Evolutionary conservation across 805 yeast genomes (phyloP), one percentile per base, ranked within the genome.

Genomic region (Candida insectalens): DNA sequence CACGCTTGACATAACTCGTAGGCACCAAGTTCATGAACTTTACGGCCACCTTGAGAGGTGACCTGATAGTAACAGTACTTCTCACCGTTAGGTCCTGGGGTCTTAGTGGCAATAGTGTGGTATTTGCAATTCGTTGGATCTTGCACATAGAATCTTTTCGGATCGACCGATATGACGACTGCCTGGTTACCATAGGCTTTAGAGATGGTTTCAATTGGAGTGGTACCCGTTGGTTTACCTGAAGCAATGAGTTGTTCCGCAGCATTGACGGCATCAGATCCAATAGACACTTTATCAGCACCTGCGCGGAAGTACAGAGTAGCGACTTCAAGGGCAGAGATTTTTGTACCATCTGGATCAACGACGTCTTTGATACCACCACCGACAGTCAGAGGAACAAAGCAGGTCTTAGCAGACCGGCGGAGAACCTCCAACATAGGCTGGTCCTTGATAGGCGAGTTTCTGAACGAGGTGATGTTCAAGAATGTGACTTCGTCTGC

Each of bases 111-210:
- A 32, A 88, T 69, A 1, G 79, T 67, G 43, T 73, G 67, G 64
- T 82, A 83, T 14, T 59, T 59, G 9, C 83, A 75, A 14, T 68
- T 74, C 2, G 51, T 35, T 3, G 94, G 92, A 13, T 66, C 60
- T 5, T 47, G n/a, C 3, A 89, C 78, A 49, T 84, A 92, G 16
- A 71, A 80, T 42, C 95, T 70, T 50, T 83, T 92, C 25, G 99
- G 98, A 57, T 92, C 99, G n/a, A 92, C 95, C 1, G 96, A 88
- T 10, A 92, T 88, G 5, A 92, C 97, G 5, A 92, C 99, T 0
- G 98, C 98, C 59, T 92, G 99, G 15, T 74, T 81, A 36, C 99
- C 99, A 57, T 89, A 92, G 1, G 94, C 83, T 27, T 71, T 69
- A 1, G 96, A 84, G 19, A 92, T 92, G 1, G 94, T 80, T 59